These are phyloP conservation scores for Eucalyptus polyanthemos DNA, from an alignment of 345 rosid species.

Conservation along the genomic window DNA sequence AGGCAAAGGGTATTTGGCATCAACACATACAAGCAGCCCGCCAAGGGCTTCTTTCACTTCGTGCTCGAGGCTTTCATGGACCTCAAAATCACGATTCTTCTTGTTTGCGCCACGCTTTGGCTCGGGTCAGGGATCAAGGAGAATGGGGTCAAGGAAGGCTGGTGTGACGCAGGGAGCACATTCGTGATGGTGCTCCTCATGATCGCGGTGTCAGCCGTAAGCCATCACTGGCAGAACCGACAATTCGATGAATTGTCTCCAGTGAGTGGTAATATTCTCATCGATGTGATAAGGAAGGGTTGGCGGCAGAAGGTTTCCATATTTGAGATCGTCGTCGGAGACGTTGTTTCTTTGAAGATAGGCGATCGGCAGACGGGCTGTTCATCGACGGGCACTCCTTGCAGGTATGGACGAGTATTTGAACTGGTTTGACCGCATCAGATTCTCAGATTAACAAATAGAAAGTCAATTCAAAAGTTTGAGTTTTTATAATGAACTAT, in stretches of 20 bases:
- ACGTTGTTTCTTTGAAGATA: slow-evolving; percentile 35
- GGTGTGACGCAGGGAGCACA: slow-evolving; percentile 70
- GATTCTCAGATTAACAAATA: no score
- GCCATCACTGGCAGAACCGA: slow-evolving; percentile 31
- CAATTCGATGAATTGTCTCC: slow-evolving; percentile 46
- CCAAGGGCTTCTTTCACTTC: slow-evolving; percentile 28
- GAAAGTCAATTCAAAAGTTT: no score
- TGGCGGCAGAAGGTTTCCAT: slow-evolving; percentile 30
- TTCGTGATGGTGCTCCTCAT: slow-evolving; percentile 39
- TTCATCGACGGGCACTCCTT: slow-evolving; percentile 27
- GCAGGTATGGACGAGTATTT: not conserved
- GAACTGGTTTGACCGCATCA: not conserved
- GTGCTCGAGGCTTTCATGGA: slow-evolving; percentile 37
- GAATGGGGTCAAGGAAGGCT: slow-evolving; percentile 45
- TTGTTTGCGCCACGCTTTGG: slow-evolving; percentile 44
- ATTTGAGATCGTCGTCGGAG: slow-evolving; percentile 60
- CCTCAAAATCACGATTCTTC: slow-evolving; percentile 32
- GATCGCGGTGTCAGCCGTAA: slow-evolving; percentile 31
- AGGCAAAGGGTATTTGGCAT: slow-evolving; percentile 42
- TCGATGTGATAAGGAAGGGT: slow-evolving; percentile 36
- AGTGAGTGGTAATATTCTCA: slow-evolving; percentile 34
- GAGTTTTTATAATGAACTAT: no score
- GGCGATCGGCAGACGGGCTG: slow-evolving; percentile 68
- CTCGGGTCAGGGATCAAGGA: slow-evolving; percentile 50
- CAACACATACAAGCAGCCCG: slow-evolving; percentile 47